Evolutionary conservation across 768 basidiomycete species (phyloP).

Genomic region (Stropharia rugosoannulata): DNA sequence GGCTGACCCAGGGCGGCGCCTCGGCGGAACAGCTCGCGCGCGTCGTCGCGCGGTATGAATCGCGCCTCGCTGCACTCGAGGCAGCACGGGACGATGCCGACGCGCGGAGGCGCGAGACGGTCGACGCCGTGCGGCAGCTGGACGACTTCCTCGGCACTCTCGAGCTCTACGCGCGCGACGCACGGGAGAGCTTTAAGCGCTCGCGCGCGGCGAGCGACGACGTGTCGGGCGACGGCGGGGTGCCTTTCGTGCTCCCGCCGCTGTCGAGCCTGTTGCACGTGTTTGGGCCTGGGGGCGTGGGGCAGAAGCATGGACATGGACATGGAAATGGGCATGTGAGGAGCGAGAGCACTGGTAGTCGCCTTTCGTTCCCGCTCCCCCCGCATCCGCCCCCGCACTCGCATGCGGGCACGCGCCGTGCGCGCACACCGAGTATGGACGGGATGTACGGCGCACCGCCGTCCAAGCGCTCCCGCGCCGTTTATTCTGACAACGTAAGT

Average conservation of each 20-base stretch:
- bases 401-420: conserved; percentile 17
- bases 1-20: conserved; percentile 19
- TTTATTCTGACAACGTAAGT: conserved; percentile 32
- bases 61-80: conserved; percentile 50
- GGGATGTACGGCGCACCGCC: conserved; percentile 39
- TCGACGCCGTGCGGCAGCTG: conserved; percentile 51
- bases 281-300: conserved; percentile 5
- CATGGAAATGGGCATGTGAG: conserved; percentile 18
- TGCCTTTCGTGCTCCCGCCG: conserved; percentile 1
- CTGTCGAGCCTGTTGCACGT: neutral
- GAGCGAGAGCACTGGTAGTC: neutral
- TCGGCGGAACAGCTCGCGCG: conserved; percentile 21
- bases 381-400: conserved; percentile 32
- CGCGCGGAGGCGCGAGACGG: conserved; percentile 39
- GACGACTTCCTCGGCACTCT: conserved; percentile 44
- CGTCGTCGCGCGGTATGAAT: conserved; percentile 45
- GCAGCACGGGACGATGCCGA: conserved; percentile 55
- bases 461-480: conserved; percentile 43
- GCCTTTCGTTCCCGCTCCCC: conserved; percentile 37
- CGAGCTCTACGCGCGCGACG: conserved; percentile 48
- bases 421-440: conserved; percentile 37
- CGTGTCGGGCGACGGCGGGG: neutral
- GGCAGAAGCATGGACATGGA: conserved; percentile 9
- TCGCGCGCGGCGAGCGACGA: conserved; percentile 37
- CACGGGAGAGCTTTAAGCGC: conserved; percentile 44